Conservation (phyloP, 2,329 filamentous ascomycete species). For the Emergomyces pasteurianus region DNA sequence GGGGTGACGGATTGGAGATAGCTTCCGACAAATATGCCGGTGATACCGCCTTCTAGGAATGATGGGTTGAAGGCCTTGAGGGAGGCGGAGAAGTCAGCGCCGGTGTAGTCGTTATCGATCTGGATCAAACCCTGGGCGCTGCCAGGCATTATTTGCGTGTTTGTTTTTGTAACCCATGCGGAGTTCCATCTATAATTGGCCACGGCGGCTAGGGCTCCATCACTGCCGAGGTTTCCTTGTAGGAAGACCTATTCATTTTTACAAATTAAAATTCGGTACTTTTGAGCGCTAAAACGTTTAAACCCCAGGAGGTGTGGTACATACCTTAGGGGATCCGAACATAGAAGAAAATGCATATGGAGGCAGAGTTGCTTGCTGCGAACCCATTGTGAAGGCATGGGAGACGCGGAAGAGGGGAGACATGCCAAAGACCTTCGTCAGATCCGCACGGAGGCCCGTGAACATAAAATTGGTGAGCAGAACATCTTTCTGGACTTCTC, state of each 20-base stretch:
- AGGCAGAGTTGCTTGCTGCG: slow-evolving; percentile 59
- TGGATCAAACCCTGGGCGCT: slow-evolving; percentile 76
- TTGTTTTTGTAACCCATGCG: slow-evolving; percentile 71
- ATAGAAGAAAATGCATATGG: slow-evolving; percentile 92
- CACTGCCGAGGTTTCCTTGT: slow-evolving; percentile 91
- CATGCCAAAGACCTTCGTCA: slow-evolving; percentile 93
- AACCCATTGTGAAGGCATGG: slow-evolving; percentile 89
- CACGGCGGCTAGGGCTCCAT: slow-evolving; percentile 72
- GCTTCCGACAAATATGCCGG: slow-evolving; percentile 89
- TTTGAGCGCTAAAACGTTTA: not conserved
- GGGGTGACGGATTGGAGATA: slow-evolving; percentile 91
- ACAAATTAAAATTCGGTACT: slow-evolving; percentile 5
- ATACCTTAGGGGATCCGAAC: slow-evolving; percentile 84
- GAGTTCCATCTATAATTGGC: slow-evolving; percentile 87
- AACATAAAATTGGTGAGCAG: slow-evolving; percentile 96
- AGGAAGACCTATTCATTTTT: slow-evolving; percentile 60
- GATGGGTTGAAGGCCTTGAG: slow-evolving; percentile 96
- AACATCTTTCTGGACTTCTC: slow-evolving; percentile 92
- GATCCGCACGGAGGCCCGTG: slow-evolving; percentile 84
- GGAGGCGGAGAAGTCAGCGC: slow-evolving; percentile 83
- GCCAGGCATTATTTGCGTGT: slow-evolving; percentile 70
- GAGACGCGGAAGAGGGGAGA: slow-evolving; percentile 92
- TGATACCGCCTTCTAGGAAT: slow-evolving; percentile 77
- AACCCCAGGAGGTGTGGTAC: slow-evolving; percentile 18
- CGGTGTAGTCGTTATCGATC: slow-evolving; percentile 90